Evolutionary conservation across 1,284 basidiomycete species (phyloP).

Genomic region (Moniliophthora roreri): DNA sequence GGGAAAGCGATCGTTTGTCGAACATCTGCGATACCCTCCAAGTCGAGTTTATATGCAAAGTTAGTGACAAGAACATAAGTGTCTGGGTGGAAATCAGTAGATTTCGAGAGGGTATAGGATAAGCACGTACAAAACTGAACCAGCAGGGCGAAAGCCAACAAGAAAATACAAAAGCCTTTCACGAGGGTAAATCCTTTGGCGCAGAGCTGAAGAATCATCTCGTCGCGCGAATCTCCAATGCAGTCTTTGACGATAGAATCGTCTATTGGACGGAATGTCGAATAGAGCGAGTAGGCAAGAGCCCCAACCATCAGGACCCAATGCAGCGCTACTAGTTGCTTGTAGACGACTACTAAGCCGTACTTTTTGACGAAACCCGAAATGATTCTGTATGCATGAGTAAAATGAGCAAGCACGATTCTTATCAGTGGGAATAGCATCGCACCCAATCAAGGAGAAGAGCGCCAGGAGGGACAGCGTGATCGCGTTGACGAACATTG

Average conservation of each 20-base stretch:
- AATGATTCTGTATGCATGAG: constrained; percentile 7
- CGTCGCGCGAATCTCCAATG: constrained; percentile 1
- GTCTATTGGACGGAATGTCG: constrained; percentile 10
- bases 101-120: background rate
- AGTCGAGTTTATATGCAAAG: constrained; percentile 14
- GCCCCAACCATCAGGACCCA: constrained; percentile 9
- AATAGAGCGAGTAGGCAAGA: constrained; percentile 12
- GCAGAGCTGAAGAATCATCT: constrained; percentile 17
- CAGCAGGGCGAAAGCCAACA: constrained; percentile 8
- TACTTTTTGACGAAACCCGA: constrained; percentile 12
- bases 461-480: constrained; percentile 14
- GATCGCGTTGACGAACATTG: constrained; percentile 14
- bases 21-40: constrained; percentile 9
- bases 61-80: constrained; percentile 14
- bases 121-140: constrained; percentile 14
- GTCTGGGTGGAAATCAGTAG: constrained; percentile 4
- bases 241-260: constrained; percentile 10
- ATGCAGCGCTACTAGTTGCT: background rate
- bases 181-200: constrained; percentile 16
- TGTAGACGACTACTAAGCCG: background rate
- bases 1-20: constrained; percentile 7
- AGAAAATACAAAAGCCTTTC: constrained; percentile 12
- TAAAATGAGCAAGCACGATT: background rate
- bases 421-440: background rate
- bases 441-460: constrained; percentile 15